Percentiles rank a stretch among this genome's conserved stretches.
Conservation (phyloP, 2,329 filamentous ascomycete species). For the Parasarocladium wereldwijsianum region DNA sequence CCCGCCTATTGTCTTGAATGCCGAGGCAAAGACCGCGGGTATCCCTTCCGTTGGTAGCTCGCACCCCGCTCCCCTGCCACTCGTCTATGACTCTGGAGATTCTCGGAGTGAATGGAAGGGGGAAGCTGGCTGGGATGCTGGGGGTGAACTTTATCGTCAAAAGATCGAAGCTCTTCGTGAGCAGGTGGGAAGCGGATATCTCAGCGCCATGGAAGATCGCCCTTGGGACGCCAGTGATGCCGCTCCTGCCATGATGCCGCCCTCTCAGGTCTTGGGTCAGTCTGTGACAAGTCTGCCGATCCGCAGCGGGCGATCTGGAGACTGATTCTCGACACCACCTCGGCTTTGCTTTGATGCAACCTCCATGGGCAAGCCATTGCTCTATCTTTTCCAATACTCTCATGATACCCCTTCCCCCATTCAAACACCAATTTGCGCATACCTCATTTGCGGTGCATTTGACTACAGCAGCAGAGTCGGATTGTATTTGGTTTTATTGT, state of each 20-base stretch:
- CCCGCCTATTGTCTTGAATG: slow-evolving; percentile 15
- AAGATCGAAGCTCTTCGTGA: slow-evolving; percentile 77
- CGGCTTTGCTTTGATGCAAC: not conserved
- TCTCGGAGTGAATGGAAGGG: slow-evolving; percentile 25
- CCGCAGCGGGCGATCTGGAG: slow-evolving; percentile 36
- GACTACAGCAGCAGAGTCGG: not conserved
- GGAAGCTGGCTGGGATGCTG: slow-evolving; percentile 46
- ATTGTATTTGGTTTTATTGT: not conserved
- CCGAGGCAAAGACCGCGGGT: slow-evolving; percentile 3
- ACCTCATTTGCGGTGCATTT: not conserved
- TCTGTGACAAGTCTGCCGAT: slow-evolving; percentile 28
- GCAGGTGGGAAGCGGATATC: slow-evolving; percentile 75
- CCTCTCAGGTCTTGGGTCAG: slow-evolving; percentile 17
- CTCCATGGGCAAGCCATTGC: too few species aligned
- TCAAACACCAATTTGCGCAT: not conserved
- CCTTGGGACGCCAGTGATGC: slow-evolving; percentile 34
- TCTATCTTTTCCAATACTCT: slow-evolving; percentile 10
- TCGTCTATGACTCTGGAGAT: slow-evolving; percentile 4
- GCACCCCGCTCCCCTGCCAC: not conserved
- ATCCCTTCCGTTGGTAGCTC: slow-evolving; percentile 1
- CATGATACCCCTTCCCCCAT: slow-evolving; percentile 9
- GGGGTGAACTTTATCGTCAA: slow-evolving; percentile 68
- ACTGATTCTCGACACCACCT: slow-evolving; percentile 14
- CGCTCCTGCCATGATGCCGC: slow-evolving; percentile 12
- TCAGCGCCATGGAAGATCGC: slow-evolving; percentile 75